A percentile compares a stretch with the other conserved stretches of the same genome.
Evolutionary conservation across 495 filamentous ascomycete genomes (phyloP).

Genomic region (Hapsidospora chrysogenum): DNA sequence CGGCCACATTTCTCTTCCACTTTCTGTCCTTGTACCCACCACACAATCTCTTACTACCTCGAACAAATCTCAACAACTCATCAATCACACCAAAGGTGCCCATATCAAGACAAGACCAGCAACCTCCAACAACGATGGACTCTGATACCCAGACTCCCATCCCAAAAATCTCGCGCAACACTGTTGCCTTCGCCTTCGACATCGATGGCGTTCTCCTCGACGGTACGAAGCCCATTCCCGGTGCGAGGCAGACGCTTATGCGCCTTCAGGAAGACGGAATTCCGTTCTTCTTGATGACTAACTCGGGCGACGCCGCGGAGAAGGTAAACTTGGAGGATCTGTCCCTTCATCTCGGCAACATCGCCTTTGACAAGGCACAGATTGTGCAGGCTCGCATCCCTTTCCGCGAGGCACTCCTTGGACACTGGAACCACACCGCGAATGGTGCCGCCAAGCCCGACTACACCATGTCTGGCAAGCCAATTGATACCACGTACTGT

Average conservation of each 20-base stretch:
- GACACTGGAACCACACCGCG: slow-evolving; percentile 48
- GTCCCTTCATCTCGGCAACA: slow-evolving; percentile 29
- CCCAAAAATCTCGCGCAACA: no score
- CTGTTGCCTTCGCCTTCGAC: slow-evolving; percentile 68
- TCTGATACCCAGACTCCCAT: no score
- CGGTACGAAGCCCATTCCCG: slow-evolving; percentile 47
- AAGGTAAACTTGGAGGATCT: slow-evolving; percentile 48
- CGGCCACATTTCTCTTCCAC: no score
- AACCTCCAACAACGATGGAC: no score
- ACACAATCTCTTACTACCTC: no score
- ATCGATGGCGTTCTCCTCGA: slow-evolving; percentile 79
- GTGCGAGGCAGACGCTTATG: slow-evolving; percentile 45
- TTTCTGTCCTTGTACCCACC: no score
- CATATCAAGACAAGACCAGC: no score
- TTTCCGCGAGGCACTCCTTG: slow-evolving; percentile 52
- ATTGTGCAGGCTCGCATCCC: slow-evolving; percentile 77
- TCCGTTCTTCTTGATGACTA: slow-evolving; percentile 74
- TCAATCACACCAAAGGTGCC: no score
- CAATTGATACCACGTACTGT: slow-evolving; percentile 47
- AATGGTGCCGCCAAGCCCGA: slow-evolving; percentile 34
- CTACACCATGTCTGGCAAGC: slow-evolving; percentile 59
- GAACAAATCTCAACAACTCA: no score
- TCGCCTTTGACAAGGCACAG: slow-evolving; percentile 41
- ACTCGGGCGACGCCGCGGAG: slow-evolving; percentile 69
- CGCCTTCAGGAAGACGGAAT: slow-evolving; percentile 46